Evolutionary conservation across 176 grass and related monocot species (phyloP).

Genomic region (Elaeis guineensis): DNA sequence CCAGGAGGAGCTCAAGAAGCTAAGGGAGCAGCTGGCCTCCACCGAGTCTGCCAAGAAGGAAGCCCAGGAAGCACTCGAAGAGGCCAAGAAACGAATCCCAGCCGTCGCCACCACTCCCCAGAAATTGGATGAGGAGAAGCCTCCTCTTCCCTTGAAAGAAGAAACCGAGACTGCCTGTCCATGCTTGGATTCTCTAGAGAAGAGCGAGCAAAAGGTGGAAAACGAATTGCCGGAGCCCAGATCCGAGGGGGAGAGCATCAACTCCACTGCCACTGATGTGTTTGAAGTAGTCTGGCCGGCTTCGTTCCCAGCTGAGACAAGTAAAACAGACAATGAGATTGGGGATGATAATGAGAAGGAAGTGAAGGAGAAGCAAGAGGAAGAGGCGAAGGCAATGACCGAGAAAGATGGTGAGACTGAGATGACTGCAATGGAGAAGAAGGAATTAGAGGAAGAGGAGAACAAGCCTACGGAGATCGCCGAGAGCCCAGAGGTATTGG

Average conservation of each 20-base stretch:
- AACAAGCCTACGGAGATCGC: too few relatives aligned
- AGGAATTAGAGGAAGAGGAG: too few relatives aligned
- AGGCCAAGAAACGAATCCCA: conserved; percentile 46
- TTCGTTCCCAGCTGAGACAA: neutral
- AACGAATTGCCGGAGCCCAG: neutral
- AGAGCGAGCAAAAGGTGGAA: neutral
- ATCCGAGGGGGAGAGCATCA: neutral
- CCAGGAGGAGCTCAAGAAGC: conserved; percentile 42
- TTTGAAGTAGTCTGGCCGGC: neutral
- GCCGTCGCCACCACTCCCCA: neutral
- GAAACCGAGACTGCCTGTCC: neutral
- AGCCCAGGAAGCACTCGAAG: conserved; percentile 33
- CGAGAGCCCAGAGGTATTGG: too few relatives aligned
- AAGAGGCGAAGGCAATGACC: too few relatives aligned
- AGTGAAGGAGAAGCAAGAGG: too few relatives aligned
- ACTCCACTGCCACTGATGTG: neutral
- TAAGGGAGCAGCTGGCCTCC: conserved; percentile 47
- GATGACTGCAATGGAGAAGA: too few relatives aligned
- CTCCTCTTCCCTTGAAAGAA: neutral
- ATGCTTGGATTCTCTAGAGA: neutral
- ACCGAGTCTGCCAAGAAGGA: conserved; percentile 64
- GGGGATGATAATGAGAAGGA: too few relatives aligned
- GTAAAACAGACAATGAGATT: neutral
- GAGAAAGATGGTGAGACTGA: too few relatives aligned
- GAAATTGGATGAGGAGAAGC: conserved; percentile 13